phyloP scores from a whole-genome alignment of 176 grass and related monocot genomes.

The Musa troglodytarum region DNA sequence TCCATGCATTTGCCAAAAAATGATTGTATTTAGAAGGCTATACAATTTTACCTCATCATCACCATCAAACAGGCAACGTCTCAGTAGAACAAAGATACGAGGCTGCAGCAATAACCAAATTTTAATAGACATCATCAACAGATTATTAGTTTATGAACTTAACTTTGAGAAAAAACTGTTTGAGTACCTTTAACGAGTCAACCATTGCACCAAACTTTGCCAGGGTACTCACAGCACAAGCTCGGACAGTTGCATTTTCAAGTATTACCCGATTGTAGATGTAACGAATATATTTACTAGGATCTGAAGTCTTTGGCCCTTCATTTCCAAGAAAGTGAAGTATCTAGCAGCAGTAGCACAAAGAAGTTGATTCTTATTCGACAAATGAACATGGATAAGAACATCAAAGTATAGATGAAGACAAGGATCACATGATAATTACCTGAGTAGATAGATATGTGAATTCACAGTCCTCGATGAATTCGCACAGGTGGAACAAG shows the following conservation, averaged over 20 bases:
- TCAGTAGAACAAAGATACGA: constrained; percentile 91
- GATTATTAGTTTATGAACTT: constrained; percentile 2
- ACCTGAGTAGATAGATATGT: constrained; percentile 99
- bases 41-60: constrained; percentile 71
- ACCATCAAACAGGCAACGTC: constrained; percentile 91
- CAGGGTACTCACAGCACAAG: constrained; percentile 93
- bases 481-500: constrained; percentile 98
- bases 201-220: constrained; percentile 89
- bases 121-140: not conserved
- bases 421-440: constrained; percentile 8
- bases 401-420: not conserved
- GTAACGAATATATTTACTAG: constrained; percentile 97
- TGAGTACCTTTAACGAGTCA: constrained; percentile 80
- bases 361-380: not conserved
- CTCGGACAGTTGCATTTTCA: constrained; percentile 99
- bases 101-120: constrained; percentile 56
- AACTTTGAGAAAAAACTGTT: not conserved
- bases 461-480: constrained; percentile 98
- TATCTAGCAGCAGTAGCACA: constrained; percentile 39
- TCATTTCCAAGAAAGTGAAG: constrained; percentile 99
- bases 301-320: constrained; percentile 92
- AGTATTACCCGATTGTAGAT: constrained; percentile 98
- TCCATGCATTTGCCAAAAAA: not conserved
- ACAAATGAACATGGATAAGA: not conserved
- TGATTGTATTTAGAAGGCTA: not conserved